Evolutionary conservation across 805 yeast species (phyloP).

Genomic region (Suhomyces pyralidae): DNA sequence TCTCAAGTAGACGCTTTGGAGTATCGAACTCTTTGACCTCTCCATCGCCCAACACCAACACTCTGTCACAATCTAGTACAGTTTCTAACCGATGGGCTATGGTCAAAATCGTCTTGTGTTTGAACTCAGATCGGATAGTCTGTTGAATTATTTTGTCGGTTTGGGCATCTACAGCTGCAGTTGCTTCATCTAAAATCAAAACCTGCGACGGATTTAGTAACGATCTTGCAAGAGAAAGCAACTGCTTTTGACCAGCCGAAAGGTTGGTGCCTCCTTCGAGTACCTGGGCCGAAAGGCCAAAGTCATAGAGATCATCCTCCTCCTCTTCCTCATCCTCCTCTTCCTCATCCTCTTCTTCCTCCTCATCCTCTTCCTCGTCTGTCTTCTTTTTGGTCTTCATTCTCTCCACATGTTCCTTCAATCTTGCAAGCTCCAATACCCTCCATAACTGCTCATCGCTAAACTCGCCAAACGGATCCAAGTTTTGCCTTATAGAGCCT

Average conservation of each 20-base stretch:
- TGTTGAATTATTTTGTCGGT: slow-evolving; percentile 27
- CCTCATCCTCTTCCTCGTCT: neutral
- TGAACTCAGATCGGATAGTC: slow-evolving; percentile 23
- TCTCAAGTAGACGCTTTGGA: slow-evolving; percentile 6
- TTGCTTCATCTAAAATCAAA: slow-evolving; percentile 25
- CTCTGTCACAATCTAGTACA: slow-evolving; percentile 26
- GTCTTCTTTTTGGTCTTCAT: slow-evolving; percentile 17
- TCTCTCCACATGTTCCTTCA: slow-evolving; percentile 20
- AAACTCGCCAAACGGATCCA: slow-evolving; percentile 24
- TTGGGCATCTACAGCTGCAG: slow-evolving; percentile 36
- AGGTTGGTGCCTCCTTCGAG: slow-evolving; percentile 25
- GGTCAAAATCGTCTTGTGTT: slow-evolving; percentile 24
- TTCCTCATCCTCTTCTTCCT: neutral
- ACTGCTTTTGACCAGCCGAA: slow-evolving; percentile 24
- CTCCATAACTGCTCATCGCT: slow-evolving; percentile 25
- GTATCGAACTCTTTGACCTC: slow-evolving; percentile 20
- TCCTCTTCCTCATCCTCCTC: neutral
- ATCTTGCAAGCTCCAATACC: slow-evolving; percentile 25
- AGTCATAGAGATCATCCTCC: neutral
- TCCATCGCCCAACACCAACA: slow-evolving; percentile 23
- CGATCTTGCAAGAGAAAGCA: slow-evolving; percentile 24
- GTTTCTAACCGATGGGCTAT: slow-evolving; percentile 29
- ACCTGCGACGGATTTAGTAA: slow-evolving; percentile 16
- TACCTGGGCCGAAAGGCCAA: slow-evolving; percentile 17
- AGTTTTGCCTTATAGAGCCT: slow-evolving; percentile 24